Percentiles rank a stretch among this genome's conserved stretches.
Evolutionary conservation across 1,284 basidiomycete genomes (phyloP).

Genomic region (Cryptococcus sp.): DNA sequence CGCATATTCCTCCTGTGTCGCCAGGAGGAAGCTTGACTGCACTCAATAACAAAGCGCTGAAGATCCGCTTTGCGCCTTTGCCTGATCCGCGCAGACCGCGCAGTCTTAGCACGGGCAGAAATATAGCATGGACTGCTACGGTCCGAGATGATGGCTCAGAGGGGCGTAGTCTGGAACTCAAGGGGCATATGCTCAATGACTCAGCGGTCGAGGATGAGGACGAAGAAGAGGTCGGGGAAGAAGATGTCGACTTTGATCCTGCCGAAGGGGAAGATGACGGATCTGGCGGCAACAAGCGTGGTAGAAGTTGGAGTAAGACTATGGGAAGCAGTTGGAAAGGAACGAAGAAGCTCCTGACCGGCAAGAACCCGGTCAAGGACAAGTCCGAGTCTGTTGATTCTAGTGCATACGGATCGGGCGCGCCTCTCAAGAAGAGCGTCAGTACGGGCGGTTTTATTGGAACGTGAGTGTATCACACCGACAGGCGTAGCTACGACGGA

Average conservation of each 20-base stretch:
- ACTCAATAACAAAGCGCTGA: constrained; percentile 11
- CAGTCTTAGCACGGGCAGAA: constrained; percentile 48
- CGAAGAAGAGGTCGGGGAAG: constrained; percentile 4
- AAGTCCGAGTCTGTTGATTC: constrained; percentile 18
- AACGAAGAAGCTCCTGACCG: constrained; percentile 46
- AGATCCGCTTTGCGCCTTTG: constrained; percentile 52
- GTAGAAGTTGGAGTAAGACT: constrained; percentile 36
- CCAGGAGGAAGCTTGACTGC: background rate
- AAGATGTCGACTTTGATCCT: constrained; percentile 19
- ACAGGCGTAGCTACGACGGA: too few species aligned
- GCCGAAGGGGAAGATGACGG: constrained; percentile 23
- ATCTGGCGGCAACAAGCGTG: constrained; percentile 20
- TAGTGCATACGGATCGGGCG: constrained; percentile 23
- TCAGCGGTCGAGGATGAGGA: constrained; percentile 7
- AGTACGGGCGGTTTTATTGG: constrained; percentile 48
- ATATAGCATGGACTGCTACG: constrained; percentile 29
- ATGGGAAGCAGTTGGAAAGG: constrained; percentile 43
- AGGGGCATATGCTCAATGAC: constrained; percentile 8
- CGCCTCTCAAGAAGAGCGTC: constrained; percentile 49
- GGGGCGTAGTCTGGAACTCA: constrained; percentile 21
- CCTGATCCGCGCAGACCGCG: constrained; percentile 49
- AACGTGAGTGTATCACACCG: constrained; percentile 29
- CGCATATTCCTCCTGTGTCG: constrained; percentile 4
- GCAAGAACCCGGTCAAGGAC: constrained; percentile 24
- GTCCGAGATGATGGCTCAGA: constrained; percentile 22